Conservation (phyloP, 306 rosid genomes). For the Coriaria nepalensis region DNA sequence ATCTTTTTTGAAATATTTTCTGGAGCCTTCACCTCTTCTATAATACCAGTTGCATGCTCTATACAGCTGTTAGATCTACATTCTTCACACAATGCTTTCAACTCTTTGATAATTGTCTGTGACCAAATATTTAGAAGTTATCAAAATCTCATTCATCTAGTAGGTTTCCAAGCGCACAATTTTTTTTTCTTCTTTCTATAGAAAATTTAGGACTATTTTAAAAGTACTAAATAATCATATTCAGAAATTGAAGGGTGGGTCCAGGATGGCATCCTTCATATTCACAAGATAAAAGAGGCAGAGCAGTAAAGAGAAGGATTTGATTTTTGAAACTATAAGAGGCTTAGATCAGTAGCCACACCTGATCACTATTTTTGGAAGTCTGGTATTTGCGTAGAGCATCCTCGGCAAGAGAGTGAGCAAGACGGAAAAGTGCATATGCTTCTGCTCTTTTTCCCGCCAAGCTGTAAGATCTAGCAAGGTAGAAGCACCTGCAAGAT, state of each 20-base stretch:
- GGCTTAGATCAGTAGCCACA: slow-evolving; percentile 2
- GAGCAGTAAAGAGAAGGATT: no score
- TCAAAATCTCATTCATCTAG: not conserved
- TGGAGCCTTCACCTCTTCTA: slow-evolving; percentile 45
- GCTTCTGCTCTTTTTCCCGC: slow-evolving; percentile 95
- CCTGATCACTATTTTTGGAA: slow-evolving; percentile 20
- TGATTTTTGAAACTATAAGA: not conserved
- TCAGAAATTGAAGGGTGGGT: no score
- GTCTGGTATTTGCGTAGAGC: slow-evolving; percentile 23
- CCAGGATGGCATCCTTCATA: no score
- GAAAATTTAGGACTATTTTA: no score
- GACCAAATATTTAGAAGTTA: not conserved
- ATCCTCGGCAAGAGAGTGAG: slow-evolving; percentile 40
- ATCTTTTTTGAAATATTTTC: slow-evolving; percentile 39
- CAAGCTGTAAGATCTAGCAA: slow-evolving; percentile 77
- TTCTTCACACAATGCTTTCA: slow-evolving; percentile 32
- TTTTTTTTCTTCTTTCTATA: no score
- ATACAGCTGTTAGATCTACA: slow-evolving; percentile 43
- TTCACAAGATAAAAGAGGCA: no score
- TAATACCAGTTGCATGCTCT: slow-evolving; percentile 43
- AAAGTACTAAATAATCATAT: no score
- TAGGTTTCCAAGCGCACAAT: no score
- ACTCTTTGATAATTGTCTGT: slow-evolving; percentile 29
- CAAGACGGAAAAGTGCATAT: slow-evolving; percentile 59
- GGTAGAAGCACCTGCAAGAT: slow-evolving; percentile 72